phyloP scores from a whole-genome alignment of 225 moss, liverwort and hornwort genomes.

The Sphagnum contortum region DNA sequence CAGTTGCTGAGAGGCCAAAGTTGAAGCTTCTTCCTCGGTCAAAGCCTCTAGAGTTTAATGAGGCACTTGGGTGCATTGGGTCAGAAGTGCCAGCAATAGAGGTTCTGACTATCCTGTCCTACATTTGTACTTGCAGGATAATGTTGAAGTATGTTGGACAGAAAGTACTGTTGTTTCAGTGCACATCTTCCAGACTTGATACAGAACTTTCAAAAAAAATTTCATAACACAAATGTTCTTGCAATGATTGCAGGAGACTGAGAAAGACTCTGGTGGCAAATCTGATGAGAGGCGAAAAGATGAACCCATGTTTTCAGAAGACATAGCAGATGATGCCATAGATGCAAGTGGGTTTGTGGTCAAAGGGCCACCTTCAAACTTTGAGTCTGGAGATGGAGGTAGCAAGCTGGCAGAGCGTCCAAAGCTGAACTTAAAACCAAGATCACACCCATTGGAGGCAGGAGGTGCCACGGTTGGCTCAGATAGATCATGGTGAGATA shows the following conservation, averaged over 20 bases:
- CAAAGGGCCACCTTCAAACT: conserved; percentile 8
- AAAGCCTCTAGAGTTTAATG: conserved; percentile 60
- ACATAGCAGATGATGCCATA: conserved; percentile 16
- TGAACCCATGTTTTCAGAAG: conserved; percentile 48
- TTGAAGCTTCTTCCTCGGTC: conserved; percentile 87
- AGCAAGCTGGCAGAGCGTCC: conserved; percentile 69
- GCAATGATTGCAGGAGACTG: conserved; percentile 26
- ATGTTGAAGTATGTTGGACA: too few relatives aligned
- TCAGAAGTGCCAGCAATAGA: conserved; percentile 36
- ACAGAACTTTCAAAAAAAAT: too few relatives aligned
- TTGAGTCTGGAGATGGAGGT: conserved; percentile 54
- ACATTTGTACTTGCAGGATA: too few relatives aligned
- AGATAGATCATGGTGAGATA: conserved; percentile 71
- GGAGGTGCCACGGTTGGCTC: conserved; percentile 58
- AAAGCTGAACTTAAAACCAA: conserved; percentile 88
- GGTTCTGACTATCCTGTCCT: conserved; percentile 11
- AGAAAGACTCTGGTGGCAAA: conserved; percentile 25
- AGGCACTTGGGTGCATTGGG: conserved; percentile 13
- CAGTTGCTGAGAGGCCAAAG: conserved; percentile 67
- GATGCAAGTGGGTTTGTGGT: conserved; percentile 30
- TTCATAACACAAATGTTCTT: background rate
- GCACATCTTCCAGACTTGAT: too few relatives aligned
- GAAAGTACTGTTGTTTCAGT: too few relatives aligned
- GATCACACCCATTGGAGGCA: conserved; percentile 60
- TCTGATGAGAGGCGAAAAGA: conserved; percentile 53